These are phyloP conservation scores for Parietaria judaica DNA, from an alignment of 306 rosid genomes.

Conservation along the genomic window DNA sequence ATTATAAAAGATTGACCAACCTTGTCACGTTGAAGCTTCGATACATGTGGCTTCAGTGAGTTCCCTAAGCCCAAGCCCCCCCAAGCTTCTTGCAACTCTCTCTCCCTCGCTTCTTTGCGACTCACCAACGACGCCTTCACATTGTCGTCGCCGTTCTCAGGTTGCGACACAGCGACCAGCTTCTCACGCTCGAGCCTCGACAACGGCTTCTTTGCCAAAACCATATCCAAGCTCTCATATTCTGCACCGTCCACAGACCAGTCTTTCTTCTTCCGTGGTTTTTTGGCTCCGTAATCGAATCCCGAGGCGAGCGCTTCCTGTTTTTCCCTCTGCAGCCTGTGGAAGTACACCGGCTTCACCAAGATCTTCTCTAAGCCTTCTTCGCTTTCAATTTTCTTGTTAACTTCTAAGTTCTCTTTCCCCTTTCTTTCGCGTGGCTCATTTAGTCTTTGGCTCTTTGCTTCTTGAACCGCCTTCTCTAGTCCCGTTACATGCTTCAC, in stretches of 20 bases:
- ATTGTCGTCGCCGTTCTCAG: slow-evolving; percentile 14
- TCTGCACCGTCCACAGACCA: slow-evolving; percentile 25
- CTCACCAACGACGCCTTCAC: slow-evolving; percentile 30
- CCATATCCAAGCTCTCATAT: slow-evolving; percentile 64
- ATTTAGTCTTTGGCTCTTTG: slow-evolving; percentile 41
- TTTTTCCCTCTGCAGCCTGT: slow-evolving; percentile 64
- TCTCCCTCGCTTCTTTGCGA: slow-evolving; percentile 77
- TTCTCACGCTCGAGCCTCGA: slow-evolving; percentile 79
- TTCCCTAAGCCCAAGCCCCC: slow-evolving; percentile 78
- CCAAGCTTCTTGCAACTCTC: slow-evolving; percentile 77
- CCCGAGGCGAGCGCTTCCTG: slow-evolving; percentile 36
- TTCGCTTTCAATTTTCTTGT: slow-evolving; percentile 19
- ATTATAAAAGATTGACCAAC: slow-evolving; percentile 24
- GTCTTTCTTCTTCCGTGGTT: slow-evolving; percentile 26
- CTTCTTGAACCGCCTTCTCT: slow-evolving; percentile 80
- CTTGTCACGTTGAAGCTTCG: slow-evolving; percentile 82
- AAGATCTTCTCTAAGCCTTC: slow-evolving; percentile 55
- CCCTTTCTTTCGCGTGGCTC: slow-evolving; percentile 24
- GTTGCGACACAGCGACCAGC: slow-evolving; percentile 44
- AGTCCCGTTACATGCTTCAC: slow-evolving; percentile 76
- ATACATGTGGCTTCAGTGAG: slow-evolving; percentile 63
- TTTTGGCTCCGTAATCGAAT: slow-evolving; percentile 22
- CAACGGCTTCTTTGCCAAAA: slow-evolving; percentile 50
- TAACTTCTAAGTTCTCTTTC: slow-evolving; percentile 50
- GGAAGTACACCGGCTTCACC: slow-evolving; percentile 39